Evolutionary conservation across 2,329 filamentous ascomycete genomes (phyloP), one percentile per base, ranked within the genome.

Genomic region (Tolypocladium paradoxum): DNA sequence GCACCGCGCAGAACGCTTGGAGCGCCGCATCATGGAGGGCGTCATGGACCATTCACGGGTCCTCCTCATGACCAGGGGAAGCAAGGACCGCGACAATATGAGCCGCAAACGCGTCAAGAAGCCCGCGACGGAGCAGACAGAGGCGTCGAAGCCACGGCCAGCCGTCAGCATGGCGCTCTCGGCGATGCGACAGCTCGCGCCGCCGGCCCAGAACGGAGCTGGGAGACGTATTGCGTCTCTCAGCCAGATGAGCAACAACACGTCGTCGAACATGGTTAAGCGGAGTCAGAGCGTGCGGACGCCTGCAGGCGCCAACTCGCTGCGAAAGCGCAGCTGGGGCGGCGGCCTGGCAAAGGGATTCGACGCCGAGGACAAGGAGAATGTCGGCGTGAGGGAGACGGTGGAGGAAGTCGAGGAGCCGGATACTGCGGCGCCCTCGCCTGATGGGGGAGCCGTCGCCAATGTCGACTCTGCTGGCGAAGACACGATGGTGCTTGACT

Each of bases 21-120:
- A 99, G 72, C 87, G 91, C 51, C 85, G 93, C 29, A 96, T 99
- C 60, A 74, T 99, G 34, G 92, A 97, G 59, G 91, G 92, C 29
- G 89, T 97, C 57, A 95, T 99, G 73, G 91, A 97, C 62, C 92
- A 97, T 67, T 96, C 92, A 22, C 87, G 92, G 7, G 84, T 92
- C 29, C 77, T 96, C n/a, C 80, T 97, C 54, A 87, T 93, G 74
- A 76, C 83, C 59, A 85, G 88, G 72, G 73, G 79, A 4, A 73
- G 68, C 59, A 76, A 74, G 61, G 70, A 70, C 12, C 70, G 74
- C 12, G 79, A 82, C 51, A 70, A 74, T 55, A 82, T 83, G 79
- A 81, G 71, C 65, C 77, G 79, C 50, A 83, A 83, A 68, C 74
- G 80, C 8, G 68, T 76, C 54, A 71, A 75, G 61, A 76, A 75